phyloP scores from a whole-genome alignment of 495 filamentous ascomycete species.

The Daldinia concentrica region DNA sequence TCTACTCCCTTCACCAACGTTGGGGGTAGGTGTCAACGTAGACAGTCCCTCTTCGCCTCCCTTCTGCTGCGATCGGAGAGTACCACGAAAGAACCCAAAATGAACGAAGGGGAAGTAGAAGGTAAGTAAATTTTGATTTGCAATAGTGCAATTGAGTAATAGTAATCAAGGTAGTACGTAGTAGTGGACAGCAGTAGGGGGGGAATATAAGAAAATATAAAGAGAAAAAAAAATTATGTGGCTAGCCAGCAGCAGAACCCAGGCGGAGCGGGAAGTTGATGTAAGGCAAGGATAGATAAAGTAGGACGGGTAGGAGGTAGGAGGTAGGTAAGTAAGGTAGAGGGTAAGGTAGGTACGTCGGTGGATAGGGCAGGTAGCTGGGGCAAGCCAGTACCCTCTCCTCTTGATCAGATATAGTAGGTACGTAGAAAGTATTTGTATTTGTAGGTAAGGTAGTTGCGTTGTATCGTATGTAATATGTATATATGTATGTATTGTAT shows the following conservation, averaged over 20 bases:
- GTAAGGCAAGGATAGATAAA: conserved; percentile 39
- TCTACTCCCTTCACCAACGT: conserved; percentile 22
- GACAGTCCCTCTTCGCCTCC: conserved; percentile 20
- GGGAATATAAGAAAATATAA: conserved; percentile 37
- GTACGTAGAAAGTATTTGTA: background rate
- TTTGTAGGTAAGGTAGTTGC: conserved; percentile 3
- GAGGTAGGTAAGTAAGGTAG: conserved; percentile 16
- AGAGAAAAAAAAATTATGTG: conserved; percentile 31
- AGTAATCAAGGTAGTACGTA: conserved; percentile 39
- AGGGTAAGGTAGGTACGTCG: conserved; percentile 21
- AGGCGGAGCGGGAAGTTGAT: conserved; percentile 44
- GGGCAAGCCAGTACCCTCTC: conserved; percentile 1
- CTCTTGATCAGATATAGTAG: conserved; percentile 19
- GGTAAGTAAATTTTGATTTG: conserved; percentile 13
- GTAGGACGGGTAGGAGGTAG: conserved; percentile 39
- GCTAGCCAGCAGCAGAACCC: conserved; percentile 39
- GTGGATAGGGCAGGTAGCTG: conserved; percentile 27
- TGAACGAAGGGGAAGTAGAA: conserved; percentile 8
- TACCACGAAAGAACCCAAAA: conserved; percentile 17
- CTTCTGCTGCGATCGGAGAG: conserved; percentile 22
- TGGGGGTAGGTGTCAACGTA: conserved; percentile 13
- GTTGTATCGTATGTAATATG: background rate
- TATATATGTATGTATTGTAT: background rate
- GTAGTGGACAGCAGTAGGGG: conserved; percentile 21
- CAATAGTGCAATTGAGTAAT: conserved; percentile 30